Percentiles rank a stretch among this genome's conserved stretches.
phyloP scores from a whole-genome alignment of 306 rosid species.

The Pachyrhizus erosus region DNA sequence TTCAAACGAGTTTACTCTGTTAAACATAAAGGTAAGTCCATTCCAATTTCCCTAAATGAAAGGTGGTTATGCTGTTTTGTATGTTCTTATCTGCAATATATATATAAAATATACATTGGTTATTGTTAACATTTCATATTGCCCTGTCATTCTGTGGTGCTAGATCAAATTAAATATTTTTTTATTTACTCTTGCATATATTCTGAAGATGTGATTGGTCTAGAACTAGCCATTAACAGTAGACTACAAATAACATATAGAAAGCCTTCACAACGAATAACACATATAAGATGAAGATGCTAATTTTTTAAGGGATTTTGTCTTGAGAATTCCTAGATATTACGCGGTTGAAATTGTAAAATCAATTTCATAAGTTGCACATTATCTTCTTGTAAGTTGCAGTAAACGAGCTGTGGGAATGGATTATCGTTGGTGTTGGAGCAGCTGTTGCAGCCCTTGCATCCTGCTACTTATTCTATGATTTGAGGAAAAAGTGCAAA shows the following conservation, averaged over 20 bases:
- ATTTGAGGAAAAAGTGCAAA: conserved; percentile 17
- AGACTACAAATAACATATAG: background rate
- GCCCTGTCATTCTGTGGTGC: background rate
- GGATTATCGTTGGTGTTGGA: conserved; percentile 37
- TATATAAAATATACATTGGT: background rate
- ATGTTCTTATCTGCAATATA: background rate
- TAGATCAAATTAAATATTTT: background rate
- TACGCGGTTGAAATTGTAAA: background rate
- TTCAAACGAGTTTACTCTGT: conserved; percentile 1
- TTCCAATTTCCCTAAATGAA: background rate
- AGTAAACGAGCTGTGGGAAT: conserved; percentile 37
- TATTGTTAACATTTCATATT: background rate
- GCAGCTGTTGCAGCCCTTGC: background rate
- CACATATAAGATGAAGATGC: background rate
- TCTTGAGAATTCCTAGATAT: background rate
- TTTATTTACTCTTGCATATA: background rate
- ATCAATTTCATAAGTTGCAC: background rate
- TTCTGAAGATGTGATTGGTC: background rate
- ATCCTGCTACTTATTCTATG: conserved; percentile 10
- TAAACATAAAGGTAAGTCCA: conserved; percentile 25
- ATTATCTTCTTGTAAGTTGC: background rate
- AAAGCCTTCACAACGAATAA: background rate
- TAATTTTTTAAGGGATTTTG: background rate
- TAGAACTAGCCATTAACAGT: background rate
- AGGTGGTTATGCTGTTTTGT: background rate